A percentile compares a stretch with the other conserved stretches of the same genome.
Conservation (phyloP, 176 grass and related monocot species). For the Otatea glauca region DNA sequence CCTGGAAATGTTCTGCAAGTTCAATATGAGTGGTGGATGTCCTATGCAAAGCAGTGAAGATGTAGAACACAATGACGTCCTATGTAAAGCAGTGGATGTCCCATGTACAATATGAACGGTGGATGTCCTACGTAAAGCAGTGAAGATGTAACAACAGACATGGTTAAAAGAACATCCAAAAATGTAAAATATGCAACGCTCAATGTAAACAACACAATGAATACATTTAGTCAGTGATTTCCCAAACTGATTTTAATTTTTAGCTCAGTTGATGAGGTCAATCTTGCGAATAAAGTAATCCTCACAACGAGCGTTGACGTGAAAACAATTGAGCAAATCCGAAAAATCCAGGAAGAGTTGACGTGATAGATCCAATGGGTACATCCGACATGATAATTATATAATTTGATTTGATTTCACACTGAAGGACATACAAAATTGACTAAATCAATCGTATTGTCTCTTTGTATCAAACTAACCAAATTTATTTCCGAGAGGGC, state of each 20-base stretch:
- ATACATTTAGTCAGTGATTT: background rate
- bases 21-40: background rate
- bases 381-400: background rate
- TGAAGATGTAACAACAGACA: background rate
- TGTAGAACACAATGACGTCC: background rate
- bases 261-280: background rate
- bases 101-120: background rate
- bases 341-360: background rate
- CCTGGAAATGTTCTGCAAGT: background rate
- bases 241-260: background rate
- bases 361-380: background rate
- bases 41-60: background rate
- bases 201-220: background rate
- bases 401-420: slow-evolving; percentile 13
- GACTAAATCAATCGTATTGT: background rate
- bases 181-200: slow-evolving; percentile 3
- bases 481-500: slow-evolving; percentile 41
- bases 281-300: background rate
- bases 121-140: background rate
- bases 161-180: background rate
- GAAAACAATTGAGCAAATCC: background rate
- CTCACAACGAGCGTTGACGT: background rate
- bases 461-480: slow-evolving; percentile 22
- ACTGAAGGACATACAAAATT: slow-evolving; percentile 14
- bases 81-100: background rate